Evolutionary conservation across 306 rosid species (phyloP), one percentile per base, ranked within the genome.

Genomic region (Vigna mungo): DNA sequence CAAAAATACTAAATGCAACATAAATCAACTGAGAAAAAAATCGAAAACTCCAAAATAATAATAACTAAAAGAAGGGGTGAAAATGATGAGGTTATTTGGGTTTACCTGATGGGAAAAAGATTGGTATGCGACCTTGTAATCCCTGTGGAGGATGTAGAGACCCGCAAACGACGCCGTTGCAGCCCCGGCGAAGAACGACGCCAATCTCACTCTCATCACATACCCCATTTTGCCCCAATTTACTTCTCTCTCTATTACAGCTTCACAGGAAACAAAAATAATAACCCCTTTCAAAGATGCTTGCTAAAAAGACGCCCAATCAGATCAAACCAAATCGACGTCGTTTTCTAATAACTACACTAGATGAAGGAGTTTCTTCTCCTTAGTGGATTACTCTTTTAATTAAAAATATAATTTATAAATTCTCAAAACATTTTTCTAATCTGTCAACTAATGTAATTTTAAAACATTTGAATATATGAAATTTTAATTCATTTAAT

Each of bases 151-250:
- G 74, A 89, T 72, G 75, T 82, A 95, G 67, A 95, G 82, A 59
- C 97, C 96, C 5, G 78, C 71, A 74, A 87, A 86, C 79, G 98
- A 90, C 68, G 97, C 92, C 82, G 81, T 82, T 37, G 99, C 97
- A 25, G 96, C 97, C 3, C 99, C 97, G 8, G 88, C 71, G 80
- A 92, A 92, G 85, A 92, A 92, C 32, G 97, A 89, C 5, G 97
- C 97, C 81, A 93, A 79, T 87, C 97, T 85, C 71, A 90, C 98
- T 61, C 98, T 78, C 73, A 90, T 80, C 48, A 95, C 87, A 78
- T 88, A 95, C 69, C 98, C 98, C 98, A 95, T 95, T 76, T 73
- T 66, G 52, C 62, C 43, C 17, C 78, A 3, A 39, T 18, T 11
- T 13, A n/a, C 71, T 3, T 30, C 39, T 23, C 3, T 17, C n/a